Evolutionary conservation across 495 filamentous ascomycete species (phyloP), one percentile per base, ranked within the genome.

Genomic region (Aspergillus taichungensis): DNA sequence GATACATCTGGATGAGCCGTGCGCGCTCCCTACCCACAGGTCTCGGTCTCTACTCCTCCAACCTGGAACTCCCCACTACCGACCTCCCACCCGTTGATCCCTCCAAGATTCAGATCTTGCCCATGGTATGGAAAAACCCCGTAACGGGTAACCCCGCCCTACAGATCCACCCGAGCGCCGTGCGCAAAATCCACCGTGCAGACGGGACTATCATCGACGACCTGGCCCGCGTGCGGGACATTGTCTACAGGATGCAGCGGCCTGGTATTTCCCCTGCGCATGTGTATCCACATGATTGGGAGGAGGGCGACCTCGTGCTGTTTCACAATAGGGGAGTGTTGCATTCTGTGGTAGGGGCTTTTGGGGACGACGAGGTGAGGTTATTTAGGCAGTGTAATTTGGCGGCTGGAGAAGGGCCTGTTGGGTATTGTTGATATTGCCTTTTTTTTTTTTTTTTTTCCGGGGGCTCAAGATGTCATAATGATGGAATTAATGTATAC

Each of bases 351-450:
- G 83, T 86, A 0, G 84, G 83, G 1, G 81, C 81, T 1, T 87
- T 88, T 60, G 74, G 72, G 35, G 72, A 78, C 12, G 80, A 83
- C 30, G 83, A 87, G 66, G 75, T 85, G 18, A 62, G 84, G 24
- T 49, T 88, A 46, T 87, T 88, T 51, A 64, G 83, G 43, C 84
- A 88, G 68, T 87, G 83, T 63, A 87, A 87, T 56, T 66, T 86
- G 58, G 82, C 83, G 30, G 80, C 76, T 10, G 48, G 48, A 29
- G 52, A 55, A 45, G 69, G 38, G 30, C 51, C 51, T 13, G 13
- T 45, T 10, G 44, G 24, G 13, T 43, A 43, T 43, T 12, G 13
- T n/a, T 41, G 13, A 30, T 41, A 37, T 24, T 24, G 18, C 18
- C 4, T 4, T 1, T 24, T 24, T 24, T 4, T 24, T 24, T n/a